phyloP scores from a whole-genome alignment of 306 rosid species.

The apple (Malus domestica) region DNA sequence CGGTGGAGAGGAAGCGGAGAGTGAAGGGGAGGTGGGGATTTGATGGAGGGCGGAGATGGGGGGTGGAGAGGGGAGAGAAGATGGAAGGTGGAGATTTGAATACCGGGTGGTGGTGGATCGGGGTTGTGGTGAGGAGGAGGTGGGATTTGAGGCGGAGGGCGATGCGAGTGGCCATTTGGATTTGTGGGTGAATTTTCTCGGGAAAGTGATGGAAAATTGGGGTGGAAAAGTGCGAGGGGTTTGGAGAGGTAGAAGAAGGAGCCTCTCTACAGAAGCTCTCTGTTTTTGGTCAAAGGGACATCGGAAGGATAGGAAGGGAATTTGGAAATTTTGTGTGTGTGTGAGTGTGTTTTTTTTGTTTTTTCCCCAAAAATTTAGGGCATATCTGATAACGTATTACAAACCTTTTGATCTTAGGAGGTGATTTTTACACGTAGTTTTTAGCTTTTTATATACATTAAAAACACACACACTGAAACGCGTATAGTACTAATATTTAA shows the following conservation, averaged over 20 bases:
- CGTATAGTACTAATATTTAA: too few relatives aligned
- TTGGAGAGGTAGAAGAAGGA: not conserved
- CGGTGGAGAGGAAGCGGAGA: slow-evolving; percentile 59
- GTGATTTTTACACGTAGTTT: too few relatives aligned
- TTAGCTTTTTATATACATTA: too few relatives aligned
- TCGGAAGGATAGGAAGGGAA: not conserved
- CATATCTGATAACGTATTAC: too few relatives aligned
- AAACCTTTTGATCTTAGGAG: too few relatives aligned
- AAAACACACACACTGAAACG: too few relatives aligned
- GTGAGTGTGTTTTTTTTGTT: too few relatives aligned
- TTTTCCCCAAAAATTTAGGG: too few relatives aligned
- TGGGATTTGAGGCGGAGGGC: slow-evolving; percentile 60
- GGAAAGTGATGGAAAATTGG: not conserved
- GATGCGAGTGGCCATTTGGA: slow-evolving; percentile 53
- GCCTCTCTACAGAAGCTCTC: too few relatives aligned
- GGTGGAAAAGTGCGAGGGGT: not conserved
- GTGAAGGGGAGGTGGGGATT: not conserved
- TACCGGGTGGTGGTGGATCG: slow-evolving; percentile 4
- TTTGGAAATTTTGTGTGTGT: too few relatives aligned
- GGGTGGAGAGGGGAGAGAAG: slow-evolving; percentile 8
- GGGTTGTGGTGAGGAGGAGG: slow-evolving; percentile 28
- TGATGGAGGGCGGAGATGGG: slow-evolving; percentile 9
- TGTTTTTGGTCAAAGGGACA: too few relatives aligned
- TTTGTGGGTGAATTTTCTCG: not conserved
- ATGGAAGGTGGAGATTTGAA: slow-evolving; percentile 16